phyloP scores from a whole-genome alignment of 768 basidiomycete genomes.

The Austroboletus festivus region DNA sequence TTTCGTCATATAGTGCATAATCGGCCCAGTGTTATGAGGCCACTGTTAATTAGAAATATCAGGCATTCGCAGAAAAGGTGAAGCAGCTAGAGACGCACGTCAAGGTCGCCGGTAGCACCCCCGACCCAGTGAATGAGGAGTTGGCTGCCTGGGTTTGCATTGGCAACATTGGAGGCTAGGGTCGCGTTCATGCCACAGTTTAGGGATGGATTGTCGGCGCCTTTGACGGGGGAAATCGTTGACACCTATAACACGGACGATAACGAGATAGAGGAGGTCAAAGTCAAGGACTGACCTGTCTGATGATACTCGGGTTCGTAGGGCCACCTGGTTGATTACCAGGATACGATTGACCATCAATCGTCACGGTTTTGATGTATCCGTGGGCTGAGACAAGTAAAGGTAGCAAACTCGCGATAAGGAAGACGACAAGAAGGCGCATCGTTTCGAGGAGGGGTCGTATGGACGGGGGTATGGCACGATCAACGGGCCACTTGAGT shows the following conservation, averaged over 20 bases:
- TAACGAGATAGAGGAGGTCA: background rate
- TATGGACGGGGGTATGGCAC: too few relatives aligned
- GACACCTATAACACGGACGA: constrained; percentile 16
- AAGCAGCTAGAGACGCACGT: constrained; percentile 23
- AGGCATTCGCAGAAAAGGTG: background rate
- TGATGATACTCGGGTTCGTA: constrained; percentile 39
- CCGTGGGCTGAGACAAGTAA: constrained; percentile 30
- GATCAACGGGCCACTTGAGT: constrained; percentile 21
- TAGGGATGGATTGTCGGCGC: constrained; percentile 50
- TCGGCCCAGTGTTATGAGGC: constrained; percentile 61
- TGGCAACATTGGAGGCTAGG: constrained; percentile 46
- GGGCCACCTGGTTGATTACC: constrained; percentile 34
- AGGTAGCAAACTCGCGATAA: constrained; percentile 14
- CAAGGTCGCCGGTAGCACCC: constrained; percentile 35
- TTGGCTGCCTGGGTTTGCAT: constrained; percentile 56
- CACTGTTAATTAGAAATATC: constrained; percentile 32
- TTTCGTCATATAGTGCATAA: constrained; percentile 70
- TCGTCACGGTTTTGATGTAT: constrained; percentile 28
- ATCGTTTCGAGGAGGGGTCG: constrained; percentile 14
- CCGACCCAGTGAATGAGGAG: constrained; percentile 55
- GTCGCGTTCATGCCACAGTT: constrained; percentile 59
- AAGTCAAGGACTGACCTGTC: constrained; percentile 31
- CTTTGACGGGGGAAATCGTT: constrained; percentile 51
- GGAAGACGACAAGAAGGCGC: constrained; percentile 7
- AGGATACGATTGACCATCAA: constrained; percentile 26